These are phyloP conservation scores for Talaromyces nanjingensis DNA, from an alignment of 495 filamentous ascomycete species.

Conservation along the genomic window DNA sequence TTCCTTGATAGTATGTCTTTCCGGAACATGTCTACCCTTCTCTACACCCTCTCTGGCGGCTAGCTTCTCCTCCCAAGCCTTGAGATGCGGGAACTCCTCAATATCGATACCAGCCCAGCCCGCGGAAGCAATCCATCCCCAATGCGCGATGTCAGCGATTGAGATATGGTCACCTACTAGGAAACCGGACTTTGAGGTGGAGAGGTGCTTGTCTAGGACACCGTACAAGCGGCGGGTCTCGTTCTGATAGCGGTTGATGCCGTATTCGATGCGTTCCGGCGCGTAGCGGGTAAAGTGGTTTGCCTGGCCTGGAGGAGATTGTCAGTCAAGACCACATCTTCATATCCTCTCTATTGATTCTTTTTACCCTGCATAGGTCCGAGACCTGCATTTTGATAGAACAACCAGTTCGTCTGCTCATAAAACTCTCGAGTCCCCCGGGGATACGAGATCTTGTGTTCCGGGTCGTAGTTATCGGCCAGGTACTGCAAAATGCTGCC, in stretches of 20 bases:
- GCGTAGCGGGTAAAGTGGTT: slow-evolving; percentile 89
- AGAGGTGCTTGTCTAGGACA: slow-evolving; percentile 69
- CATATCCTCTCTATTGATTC: too few relatives aligned
- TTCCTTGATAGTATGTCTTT: slow-evolving; percentile 55
- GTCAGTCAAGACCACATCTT: not conserved
- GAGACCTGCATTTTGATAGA: slow-evolving; percentile 67
- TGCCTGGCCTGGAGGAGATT: slow-evolving; percentile 43
- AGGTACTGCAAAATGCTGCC: slow-evolving; percentile 86
- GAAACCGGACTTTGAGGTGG: slow-evolving; percentile 55
- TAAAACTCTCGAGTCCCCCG: slow-evolving; percentile 66
- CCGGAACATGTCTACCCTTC: slow-evolving; percentile 74
- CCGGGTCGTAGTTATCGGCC: slow-evolving; percentile 68
- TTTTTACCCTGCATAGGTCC: slow-evolving; percentile 77
- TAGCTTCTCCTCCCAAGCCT: slow-evolving; percentile 69
- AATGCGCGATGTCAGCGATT: slow-evolving; percentile 78
- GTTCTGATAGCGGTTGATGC: slow-evolving; percentile 71
- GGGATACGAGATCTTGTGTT: slow-evolving; percentile 80
- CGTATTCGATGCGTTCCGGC: slow-evolving; percentile 81
- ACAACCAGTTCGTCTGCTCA: slow-evolving; percentile 73
- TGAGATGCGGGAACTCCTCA: slow-evolving; percentile 68
- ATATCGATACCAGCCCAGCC: slow-evolving; percentile 72
- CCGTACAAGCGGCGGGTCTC: slow-evolving; percentile 77
- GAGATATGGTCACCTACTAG: slow-evolving; percentile 74
- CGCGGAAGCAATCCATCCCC: slow-evolving; percentile 61
- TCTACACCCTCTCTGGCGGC: slow-evolving; percentile 59